phyloP scores from a whole-genome alignment of 805 yeast species.

The Candida glaebosa region DNA sequence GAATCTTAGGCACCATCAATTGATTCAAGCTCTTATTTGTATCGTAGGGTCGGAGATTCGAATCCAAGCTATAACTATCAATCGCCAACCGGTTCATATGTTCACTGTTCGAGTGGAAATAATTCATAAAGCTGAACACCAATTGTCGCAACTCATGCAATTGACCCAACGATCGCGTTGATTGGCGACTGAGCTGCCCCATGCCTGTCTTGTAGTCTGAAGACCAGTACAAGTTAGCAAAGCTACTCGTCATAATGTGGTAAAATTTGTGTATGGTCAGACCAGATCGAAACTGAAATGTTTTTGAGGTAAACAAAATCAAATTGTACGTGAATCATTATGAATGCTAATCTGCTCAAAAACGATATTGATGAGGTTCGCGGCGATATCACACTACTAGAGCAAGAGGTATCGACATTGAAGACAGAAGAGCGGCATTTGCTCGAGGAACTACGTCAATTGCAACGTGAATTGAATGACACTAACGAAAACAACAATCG shows the following conservation, averaged over 20 bases:
- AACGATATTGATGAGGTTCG: conserved; percentile 15
- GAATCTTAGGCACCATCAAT: not conserved
- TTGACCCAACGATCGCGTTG: conserved; percentile 31
- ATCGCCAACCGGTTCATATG: conserved; percentile 25
- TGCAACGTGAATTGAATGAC: conserved; percentile 8
- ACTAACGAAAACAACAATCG: not conserved
- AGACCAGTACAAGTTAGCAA: conserved; percentile 40
- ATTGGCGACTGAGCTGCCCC: conserved; percentile 26
- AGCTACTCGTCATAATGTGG: conserved; percentile 10
- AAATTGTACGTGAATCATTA: no score
- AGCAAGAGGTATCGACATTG: conserved; percentile 15
- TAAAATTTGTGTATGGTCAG: no score
- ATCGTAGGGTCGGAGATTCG: conserved; percentile 1
- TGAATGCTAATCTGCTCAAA: not conserved
- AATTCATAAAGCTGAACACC: conserved; percentile 34
- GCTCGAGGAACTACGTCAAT: conserved; percentile 9
- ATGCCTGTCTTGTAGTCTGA: conserved; percentile 38
- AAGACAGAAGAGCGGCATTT: conserved; percentile 10
- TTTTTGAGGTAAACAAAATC: no score
- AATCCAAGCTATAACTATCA: conserved; percentile 9
- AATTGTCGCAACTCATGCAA: conserved; percentile 38
- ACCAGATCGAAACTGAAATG: no score
- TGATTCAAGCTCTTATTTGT: not conserved
- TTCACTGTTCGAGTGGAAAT: conserved; percentile 33
- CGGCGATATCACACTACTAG: conserved; percentile 18